Conservation (phyloP, 306 rosid species). For the Ammopiptanthus mongolicus region DNA sequence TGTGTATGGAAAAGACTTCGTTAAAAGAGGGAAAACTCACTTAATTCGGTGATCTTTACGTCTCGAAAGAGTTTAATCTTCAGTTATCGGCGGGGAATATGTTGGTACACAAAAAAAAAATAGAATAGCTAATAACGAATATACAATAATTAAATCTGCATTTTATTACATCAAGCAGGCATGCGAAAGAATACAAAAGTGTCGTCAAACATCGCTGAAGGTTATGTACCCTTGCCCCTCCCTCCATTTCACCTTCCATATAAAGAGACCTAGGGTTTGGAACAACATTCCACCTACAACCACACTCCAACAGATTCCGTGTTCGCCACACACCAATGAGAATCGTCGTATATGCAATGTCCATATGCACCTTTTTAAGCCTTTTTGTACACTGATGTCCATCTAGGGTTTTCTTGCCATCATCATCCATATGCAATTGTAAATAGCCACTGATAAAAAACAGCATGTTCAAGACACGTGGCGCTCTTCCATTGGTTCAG, state of each 20-base stretch:
- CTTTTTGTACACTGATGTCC: conserved; percentile 11
- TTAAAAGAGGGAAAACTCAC: too few relatives aligned
- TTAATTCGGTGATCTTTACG: too few relatives aligned
- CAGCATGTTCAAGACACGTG: conserved; percentile 36
- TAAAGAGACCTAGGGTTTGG: conserved; percentile 51
- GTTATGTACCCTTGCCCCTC: conserved; percentile 16
- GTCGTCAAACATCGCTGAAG: background rate
- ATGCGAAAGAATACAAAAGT: background rate
- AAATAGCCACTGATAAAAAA: conserved; percentile 36
- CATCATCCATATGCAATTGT: background rate
- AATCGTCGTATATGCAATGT: conserved; percentile 32
- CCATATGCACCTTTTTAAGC: conserved; percentile 38
- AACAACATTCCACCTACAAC: background rate
- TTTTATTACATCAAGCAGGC: background rate
- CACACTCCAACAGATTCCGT: conserved; percentile 20
- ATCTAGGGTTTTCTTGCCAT: conserved; percentile 52
- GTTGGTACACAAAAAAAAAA: too few relatives aligned
- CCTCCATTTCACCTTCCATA: conserved; percentile 22
- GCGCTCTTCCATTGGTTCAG: background rate
- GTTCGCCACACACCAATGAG: conserved; percentile 32
- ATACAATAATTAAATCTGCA: too few relatives aligned
- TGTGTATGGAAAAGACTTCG: too few relatives aligned
- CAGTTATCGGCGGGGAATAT: too few relatives aligned
- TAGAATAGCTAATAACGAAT: too few relatives aligned
- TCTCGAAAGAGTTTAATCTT: too few relatives aligned